Evolutionary conservation across 1,284 basidiomycete genomes (phyloP).

Genomic region (Microbotryum scabiosae): DNA sequence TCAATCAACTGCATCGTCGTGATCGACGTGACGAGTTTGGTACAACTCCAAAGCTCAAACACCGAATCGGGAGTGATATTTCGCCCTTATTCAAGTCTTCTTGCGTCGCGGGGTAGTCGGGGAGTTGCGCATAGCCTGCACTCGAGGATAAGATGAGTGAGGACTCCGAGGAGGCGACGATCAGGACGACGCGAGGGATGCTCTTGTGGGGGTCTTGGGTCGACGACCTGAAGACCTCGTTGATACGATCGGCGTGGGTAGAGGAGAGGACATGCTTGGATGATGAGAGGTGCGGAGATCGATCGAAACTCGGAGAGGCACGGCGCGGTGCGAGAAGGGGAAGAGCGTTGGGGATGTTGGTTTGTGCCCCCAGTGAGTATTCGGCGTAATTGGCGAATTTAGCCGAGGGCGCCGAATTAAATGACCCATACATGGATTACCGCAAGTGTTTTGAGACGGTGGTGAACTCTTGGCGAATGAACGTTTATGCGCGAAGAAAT

Average conservation of each 20-base stretch:
- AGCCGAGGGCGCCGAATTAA: too few relatives aligned
- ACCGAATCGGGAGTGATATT: neutral
- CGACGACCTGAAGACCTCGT: neutral
- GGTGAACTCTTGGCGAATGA: too few relatives aligned
- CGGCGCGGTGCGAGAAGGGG: too few relatives aligned
- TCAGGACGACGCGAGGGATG: constrained; percentile 8
- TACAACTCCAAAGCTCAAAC: constrained; percentile 7
- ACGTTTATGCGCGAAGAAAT: too few relatives aligned
- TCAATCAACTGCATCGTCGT: constrained; percentile 19
- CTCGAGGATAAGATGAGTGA: neutral
- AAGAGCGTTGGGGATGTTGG: too few relatives aligned
- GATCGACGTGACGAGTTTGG: constrained; percentile 9
- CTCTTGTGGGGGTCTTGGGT: neutral
- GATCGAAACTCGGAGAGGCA: too few relatives aligned
- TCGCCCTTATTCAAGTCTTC: neutral
- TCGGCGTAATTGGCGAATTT: too few relatives aligned
- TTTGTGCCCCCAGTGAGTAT: too few relatives aligned
- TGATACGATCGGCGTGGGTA: neutral
- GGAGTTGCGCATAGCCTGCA: constrained; percentile 1
- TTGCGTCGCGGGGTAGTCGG: neutral
- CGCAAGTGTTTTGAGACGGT: too few relatives aligned
- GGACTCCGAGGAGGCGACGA: neutral
- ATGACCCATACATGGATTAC: too few relatives aligned
- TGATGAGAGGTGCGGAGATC: too few relatives aligned
- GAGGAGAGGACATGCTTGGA: too few relatives aligned